A percentile compares a stretch with the other conserved stretches of the same genome.
These are phyloP conservation scores for Inga oerstediana DNA, from an alignment of 306 rosid genomes.

Conservation along the genomic window DNA sequence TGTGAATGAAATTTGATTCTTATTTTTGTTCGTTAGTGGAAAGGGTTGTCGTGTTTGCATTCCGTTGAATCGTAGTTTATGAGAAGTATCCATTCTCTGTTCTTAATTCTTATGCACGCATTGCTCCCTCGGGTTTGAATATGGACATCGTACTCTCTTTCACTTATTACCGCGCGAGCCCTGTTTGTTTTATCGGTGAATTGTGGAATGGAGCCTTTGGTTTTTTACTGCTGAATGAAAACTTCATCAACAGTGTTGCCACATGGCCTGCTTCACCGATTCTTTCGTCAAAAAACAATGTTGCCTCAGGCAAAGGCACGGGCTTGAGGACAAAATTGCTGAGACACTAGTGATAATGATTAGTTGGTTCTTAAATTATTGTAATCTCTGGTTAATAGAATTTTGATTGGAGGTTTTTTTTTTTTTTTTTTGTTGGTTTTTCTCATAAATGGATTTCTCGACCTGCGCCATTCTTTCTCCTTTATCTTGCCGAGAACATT, in stretches of 20 bases:
- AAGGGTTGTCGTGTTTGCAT: not conserved
- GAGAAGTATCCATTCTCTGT: not conserved
- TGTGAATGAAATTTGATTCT: not conserved
- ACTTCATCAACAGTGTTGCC: not conserved
- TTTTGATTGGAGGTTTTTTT: not conserved
- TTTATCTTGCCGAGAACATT: slow-evolving; percentile 11
- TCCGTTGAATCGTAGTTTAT: not conserved
- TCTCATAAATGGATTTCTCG: slow-evolving; percentile 6
- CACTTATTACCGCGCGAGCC: not conserved
- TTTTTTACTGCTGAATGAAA: not conserved
- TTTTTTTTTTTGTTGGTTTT: slow-evolving; percentile 1
- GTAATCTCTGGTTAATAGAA: slow-evolving; percentile 10
- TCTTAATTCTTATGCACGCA: not conserved
- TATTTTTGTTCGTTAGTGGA: not conserved
- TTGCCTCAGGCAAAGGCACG: slow-evolving; percentile 26
- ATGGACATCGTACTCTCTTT: not conserved
- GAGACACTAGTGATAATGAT: slow-evolving; percentile 32
- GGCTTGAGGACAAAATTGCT: slow-evolving; percentile 16
- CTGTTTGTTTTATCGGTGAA: not conserved
- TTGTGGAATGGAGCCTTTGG: not conserved
- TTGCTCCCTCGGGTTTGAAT: not conserved
- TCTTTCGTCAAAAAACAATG: not conserved
- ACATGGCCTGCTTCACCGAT: not conserved
- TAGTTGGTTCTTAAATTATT: slow-evolving; percentile 34
- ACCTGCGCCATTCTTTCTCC: slow-evolving; percentile 22